These are phyloP conservation scores for Nemania sp. DNA, from an alignment of 2,329 filamentous ascomycete genomes.

Conservation along the genomic window DNA sequence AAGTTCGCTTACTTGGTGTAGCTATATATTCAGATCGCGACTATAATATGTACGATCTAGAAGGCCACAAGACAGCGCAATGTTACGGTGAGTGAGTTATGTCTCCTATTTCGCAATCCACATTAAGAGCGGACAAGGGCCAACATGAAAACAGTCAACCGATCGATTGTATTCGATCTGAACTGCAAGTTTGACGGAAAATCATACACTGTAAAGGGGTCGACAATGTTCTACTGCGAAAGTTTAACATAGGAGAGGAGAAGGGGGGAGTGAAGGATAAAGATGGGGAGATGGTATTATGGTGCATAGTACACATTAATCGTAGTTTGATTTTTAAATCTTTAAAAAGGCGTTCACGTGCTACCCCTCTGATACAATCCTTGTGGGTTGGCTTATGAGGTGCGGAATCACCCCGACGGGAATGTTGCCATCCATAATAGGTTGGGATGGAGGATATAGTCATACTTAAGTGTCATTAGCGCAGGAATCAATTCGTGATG, in stretches of 20 bases:
- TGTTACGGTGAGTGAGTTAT: conserved; percentile 28
- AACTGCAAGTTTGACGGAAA: conserved; percentile 18
- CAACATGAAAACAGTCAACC: conserved; percentile 19
- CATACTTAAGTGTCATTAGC: conserved; percentile 22
- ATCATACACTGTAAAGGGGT: conserved; percentile 22
- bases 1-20: conserved; percentile 15
- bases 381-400: too few species aligned
- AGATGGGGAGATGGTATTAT: not conserved
- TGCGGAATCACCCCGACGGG: too few species aligned
- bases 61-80: conserved; percentile 29
- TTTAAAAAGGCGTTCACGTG: too few species aligned
- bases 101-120: not conserved
- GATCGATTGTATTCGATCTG: conserved; percentile 23
- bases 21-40: conserved; percentile 39
- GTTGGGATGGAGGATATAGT: not conserved
- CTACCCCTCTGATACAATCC: too few species aligned
- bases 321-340: too few species aligned
- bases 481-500: conserved; percentile 39
- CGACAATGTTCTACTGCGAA: conserved; percentile 31
- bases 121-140: not conserved
- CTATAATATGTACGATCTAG: conserved; percentile 30
- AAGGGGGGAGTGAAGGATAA: too few species aligned
- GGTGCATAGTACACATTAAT: too few species aligned
- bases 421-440: not conserved
- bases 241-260: not conserved